Percentiles rank a stretch among this genome's conserved stretches.
phyloP scores from a whole-genome alignment of 192 early-diverging fungal genomes.

The Entophlyctis luteolus region DNA sequence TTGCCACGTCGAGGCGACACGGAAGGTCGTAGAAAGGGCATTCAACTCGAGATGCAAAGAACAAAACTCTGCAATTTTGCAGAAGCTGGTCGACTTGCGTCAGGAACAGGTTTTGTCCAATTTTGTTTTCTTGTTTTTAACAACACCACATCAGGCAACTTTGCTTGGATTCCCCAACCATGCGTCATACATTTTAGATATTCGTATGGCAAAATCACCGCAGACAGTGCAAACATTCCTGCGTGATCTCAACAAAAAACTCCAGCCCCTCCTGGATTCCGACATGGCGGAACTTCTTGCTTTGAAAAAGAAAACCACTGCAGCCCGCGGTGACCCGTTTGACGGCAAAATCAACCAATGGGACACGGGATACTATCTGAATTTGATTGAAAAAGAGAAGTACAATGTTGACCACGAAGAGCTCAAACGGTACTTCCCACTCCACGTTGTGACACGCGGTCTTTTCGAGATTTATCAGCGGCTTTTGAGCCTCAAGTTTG shows the following conservation, averaged over 20 bases:
- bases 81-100: conserved; percentile 4
- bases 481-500: conserved; percentile 66
- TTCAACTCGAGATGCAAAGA: conserved; percentile 14
- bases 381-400: conserved; percentile 65
- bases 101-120: conserved; percentile 11
- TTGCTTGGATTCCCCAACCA: conserved; percentile 72
- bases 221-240: conserved; percentile 59
- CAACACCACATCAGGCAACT: conserved; percentile 15
- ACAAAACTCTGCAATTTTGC: not conserved
- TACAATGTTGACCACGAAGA: conserved; percentile 73
- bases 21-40: not conserved
- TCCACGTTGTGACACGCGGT: conserved; percentile 58
- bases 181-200: conserved; percentile 68
- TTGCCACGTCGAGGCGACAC: conserved; percentile 2
- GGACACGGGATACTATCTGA: conserved; percentile 71
- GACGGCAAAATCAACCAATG: conserved; percentile 65
- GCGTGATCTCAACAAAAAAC: conserved; percentile 52
- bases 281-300: conserved; percentile 61
- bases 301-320: conserved; percentile 57
- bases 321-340: conserved; percentile 45
- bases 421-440: conserved; percentile 77
- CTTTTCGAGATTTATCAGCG: conserved; percentile 73
- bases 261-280: conserved; percentile 52
- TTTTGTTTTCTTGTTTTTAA: not conserved
- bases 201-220: conserved; percentile 77